These are phyloP conservation scores for Rubus idaeus DNA, from an alignment of 306 rosid genomes.

Conservation along the genomic window DNA sequence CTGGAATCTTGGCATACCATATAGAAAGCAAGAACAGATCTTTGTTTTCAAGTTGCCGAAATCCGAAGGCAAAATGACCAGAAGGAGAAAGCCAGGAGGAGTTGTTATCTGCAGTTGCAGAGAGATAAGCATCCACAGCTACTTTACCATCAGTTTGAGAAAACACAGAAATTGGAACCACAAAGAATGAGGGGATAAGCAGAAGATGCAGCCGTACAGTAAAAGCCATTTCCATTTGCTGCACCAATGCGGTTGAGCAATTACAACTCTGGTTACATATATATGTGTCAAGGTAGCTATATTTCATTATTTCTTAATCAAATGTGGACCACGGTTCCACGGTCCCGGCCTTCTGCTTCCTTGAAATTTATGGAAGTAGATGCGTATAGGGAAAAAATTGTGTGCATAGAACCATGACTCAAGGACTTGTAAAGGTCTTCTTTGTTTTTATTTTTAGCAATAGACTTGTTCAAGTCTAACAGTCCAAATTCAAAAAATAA, in stretches of 20 bases:
- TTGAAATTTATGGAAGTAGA: neutral
- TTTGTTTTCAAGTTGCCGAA: conserved; percentile 21
- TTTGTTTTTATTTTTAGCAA: too few species aligned
- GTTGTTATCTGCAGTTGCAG: conserved; percentile 26
- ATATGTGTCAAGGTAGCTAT: neutral
- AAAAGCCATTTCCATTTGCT: neutral
- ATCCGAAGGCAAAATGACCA: conserved; percentile 45
- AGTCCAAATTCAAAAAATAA: too few species aligned
- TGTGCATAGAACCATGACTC: neutral
- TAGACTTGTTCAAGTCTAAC: too few species aligned
- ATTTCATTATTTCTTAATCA: neutral
- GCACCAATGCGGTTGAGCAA: neutral
- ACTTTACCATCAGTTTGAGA: conserved; percentile 33
- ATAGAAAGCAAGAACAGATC: conserved; percentile 38
- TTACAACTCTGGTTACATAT: neutral
- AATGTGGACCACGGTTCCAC: neutral
- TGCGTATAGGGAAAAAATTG: neutral
- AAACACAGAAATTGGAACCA: conserved; percentile 24
- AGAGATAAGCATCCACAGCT: conserved; percentile 26
- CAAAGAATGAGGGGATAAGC: neutral
- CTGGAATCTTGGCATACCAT: conserved; percentile 49
- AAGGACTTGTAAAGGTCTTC: neutral
- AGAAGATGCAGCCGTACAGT: conserved; percentile 1
- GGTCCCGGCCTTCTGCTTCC: neutral
- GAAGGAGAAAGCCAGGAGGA: conserved; percentile 36